These are phyloP conservation scores for Echium plantagineum DNA, from an alignment of 257 asterid species.

Conservation along the genomic window DNA sequence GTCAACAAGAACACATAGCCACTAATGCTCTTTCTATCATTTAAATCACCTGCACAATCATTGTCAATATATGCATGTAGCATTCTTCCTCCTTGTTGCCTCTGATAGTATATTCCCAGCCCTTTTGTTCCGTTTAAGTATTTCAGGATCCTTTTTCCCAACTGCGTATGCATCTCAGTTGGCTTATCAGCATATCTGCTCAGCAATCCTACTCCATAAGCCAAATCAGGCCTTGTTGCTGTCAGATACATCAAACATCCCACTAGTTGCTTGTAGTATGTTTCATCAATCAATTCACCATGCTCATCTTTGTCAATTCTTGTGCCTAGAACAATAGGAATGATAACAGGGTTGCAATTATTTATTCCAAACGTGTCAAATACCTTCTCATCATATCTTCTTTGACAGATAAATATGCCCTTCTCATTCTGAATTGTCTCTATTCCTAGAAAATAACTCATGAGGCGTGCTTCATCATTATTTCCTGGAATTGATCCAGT, in stretches of 20 bases:
- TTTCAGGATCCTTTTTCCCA: neutral
- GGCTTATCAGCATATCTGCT: neutral
- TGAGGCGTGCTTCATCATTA: neutral
- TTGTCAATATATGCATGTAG: neutral
- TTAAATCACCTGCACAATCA: neutral
- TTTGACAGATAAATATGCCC: neutral
- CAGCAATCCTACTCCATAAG: neutral
- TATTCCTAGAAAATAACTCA: neutral
- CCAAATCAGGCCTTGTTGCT: neutral
- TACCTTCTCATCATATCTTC: no score
- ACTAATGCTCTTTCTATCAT: neutral
- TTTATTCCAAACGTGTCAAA: no score
- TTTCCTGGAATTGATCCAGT: neutral
- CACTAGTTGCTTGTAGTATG: neutral
- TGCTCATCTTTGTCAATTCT: neutral
- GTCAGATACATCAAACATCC: neutral
- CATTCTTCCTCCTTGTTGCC: neutral
- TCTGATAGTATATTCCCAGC: neutral
- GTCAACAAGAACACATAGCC: neutral
- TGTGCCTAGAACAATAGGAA: neutral
- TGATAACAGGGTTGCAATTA: neutral
- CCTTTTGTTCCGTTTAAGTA: neutral
- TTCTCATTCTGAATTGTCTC: neutral
- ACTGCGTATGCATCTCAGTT: neutral
- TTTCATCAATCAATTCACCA: neutral